Conservation (phyloP, 106 monocot species). For the Amphibolis antarctica region DNA sequence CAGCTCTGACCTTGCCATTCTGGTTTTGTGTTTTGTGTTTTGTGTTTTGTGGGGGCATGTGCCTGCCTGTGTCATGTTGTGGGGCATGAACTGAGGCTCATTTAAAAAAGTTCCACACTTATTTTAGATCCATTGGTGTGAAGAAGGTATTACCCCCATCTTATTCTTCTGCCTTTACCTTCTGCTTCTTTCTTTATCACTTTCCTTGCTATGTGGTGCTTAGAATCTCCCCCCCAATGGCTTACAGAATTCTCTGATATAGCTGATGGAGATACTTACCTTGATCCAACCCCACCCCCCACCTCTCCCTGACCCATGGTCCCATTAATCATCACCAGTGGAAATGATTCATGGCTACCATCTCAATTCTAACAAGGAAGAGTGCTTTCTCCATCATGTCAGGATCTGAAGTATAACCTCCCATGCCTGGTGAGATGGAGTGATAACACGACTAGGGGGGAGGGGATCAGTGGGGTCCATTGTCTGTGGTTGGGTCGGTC, state of each 20-base stretch:
- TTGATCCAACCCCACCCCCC: neutral
- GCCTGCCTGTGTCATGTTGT: constrained; percentile 1
- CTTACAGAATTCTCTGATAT: neutral
- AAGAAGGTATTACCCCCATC: neutral
- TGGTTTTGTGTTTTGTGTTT: neutral
- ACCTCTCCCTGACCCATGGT: neutral
- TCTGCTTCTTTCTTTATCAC: neutral
- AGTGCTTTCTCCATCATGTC: neutral
- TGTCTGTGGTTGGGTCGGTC: neutral
- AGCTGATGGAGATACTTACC: neutral
- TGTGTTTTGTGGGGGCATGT: neutral
- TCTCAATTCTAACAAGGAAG: neutral
- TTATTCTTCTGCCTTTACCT: neutral
- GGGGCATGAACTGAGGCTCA: constrained; percentile 1
- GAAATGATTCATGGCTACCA: neutral
- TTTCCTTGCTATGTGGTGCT: constrained; percentile 5
- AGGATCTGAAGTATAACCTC: neutral
- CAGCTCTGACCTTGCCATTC: neutral
- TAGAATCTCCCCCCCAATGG: neutral
- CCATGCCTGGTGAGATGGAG: neutral
- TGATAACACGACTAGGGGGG: neutral
- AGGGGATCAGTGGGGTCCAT: neutral
- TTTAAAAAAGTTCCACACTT: neutral
- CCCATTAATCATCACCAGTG: neutral
- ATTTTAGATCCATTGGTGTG: neutral